A percentile compares a stretch with the other conserved stretches of the same genome.
Conservation (phyloP, 352 stramenopile species). For the Pythium phragmiticola region DNA sequence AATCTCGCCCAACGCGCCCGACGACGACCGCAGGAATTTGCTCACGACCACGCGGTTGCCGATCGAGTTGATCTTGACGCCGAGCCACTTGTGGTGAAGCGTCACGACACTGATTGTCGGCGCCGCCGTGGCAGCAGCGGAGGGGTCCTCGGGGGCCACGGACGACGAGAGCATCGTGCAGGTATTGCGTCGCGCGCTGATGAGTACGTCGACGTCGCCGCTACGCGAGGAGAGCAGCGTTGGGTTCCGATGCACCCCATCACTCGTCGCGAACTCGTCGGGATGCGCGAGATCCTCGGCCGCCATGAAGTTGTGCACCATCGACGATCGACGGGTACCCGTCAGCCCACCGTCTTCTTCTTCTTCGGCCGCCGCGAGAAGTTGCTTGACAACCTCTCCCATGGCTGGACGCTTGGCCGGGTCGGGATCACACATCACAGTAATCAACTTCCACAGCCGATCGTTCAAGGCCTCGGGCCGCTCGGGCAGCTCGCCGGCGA, state of each 20-base stretch:
- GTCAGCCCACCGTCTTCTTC: conserved; percentile 36
- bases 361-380: conserved; percentile 48
- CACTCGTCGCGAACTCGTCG: conserved; percentile 11
- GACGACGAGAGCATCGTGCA: not conserved
- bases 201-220: conserved; percentile 16
- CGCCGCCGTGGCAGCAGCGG: not conserved
- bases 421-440: conserved; percentile 54
- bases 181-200: conserved; percentile 12
- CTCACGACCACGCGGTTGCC: conserved; percentile 68
- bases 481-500: conserved; percentile 40
- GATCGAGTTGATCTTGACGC: conserved; percentile 78
- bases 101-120: conserved; percentile 36
- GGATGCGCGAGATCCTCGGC: conserved; percentile 3
- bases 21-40: conserved; percentile 63
- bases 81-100: conserved; percentile 69
- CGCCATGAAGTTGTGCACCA: not conserved
- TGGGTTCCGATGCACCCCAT: conserved; percentile 3
- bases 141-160: not conserved
- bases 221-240: conserved; percentile 3
- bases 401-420: conserved; percentile 48
- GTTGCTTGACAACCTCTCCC: conserved; percentile 39
- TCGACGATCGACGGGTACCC: not conserved
- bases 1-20: conserved; percentile 62
- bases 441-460: conserved; percentile 43
- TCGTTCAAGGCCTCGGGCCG: conserved; percentile 40